These are phyloP conservation scores for Fusarium chaquense DNA, from an alignment of 2,329 filamentous ascomycete species.

Conservation along the genomic window DNA sequence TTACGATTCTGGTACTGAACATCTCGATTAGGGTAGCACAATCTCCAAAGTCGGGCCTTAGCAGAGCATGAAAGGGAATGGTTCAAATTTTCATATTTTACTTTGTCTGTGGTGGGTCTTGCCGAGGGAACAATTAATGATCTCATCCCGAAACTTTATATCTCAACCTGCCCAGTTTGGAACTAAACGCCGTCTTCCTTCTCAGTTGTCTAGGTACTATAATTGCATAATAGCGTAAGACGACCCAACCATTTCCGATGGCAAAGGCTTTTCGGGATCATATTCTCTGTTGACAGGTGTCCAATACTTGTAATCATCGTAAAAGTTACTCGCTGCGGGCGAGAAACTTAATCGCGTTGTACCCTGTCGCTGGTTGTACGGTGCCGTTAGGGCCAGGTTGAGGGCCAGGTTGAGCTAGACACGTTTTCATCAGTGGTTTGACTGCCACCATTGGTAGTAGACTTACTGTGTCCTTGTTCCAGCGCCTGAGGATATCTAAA, in stretches of 20 bases:
- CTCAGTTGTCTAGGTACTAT: no score
- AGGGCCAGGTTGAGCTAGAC: no score
- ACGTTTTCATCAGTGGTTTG: no score
- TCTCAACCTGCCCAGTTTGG: neutral
- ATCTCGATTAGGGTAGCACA: neutral
- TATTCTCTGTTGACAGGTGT: neutral
- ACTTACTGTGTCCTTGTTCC: no score
- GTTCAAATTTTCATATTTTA: neutral
- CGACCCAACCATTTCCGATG: neutral
- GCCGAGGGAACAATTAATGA: neutral
- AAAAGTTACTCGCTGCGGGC: neutral
- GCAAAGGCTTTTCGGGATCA: neutral
- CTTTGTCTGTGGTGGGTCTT: neutral
- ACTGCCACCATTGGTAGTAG: no score
- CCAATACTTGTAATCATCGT: neutral
- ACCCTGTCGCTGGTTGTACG: no score
- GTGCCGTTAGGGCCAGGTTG: no score
- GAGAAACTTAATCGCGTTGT: no score
- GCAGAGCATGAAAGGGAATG: neutral
- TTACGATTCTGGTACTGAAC: neutral
- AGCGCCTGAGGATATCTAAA: no score
- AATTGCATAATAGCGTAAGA: no score
- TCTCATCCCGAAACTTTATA: constrained; percentile 8
- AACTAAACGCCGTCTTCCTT: no score
- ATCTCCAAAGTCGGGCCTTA: neutral